Base-by-base conservation (phyloP, 2,329 filamentous ascomycete genomes). In the Aspergillus sp. region DNA sequence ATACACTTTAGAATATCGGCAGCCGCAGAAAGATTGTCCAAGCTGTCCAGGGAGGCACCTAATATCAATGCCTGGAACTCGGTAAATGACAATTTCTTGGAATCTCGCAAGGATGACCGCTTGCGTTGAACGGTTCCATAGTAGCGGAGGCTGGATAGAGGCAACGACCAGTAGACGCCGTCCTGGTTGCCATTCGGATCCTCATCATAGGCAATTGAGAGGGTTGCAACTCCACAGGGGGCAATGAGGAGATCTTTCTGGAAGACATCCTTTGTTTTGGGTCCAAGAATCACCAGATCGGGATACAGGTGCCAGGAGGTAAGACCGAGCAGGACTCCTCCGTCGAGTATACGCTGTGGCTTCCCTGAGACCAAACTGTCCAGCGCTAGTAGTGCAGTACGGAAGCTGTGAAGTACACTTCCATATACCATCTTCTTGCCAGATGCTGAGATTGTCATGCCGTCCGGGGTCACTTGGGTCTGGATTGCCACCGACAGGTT, bases 271-370 rank as follows among this genome's bases (percentile, higher is more conserved):
- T 54, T 27, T 6, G 39, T 40, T 5, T 22, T 51, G 5, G 51
- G 46, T 13, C 54, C 45, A 7, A 60, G 40, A 20, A 60, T 34
- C 15, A 50, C 40, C 15, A 54, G n/a, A 5, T 55, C 57, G 0
- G 58, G 58, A 30, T 57, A 60, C 1, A 60, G n/a, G 39, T 60
- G 58, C 54, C 58, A 60, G 24, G 58, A 54, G 7, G 46, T 53
- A 5, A 56, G 44, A 9, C 50, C 50, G 12, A 60, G 49, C 4
- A 60, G 48, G 7, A 57, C 40, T 3, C 39, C 54, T 3, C 54
- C 58, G 17, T 54, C 51, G 2, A 49, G 47, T 5, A 57, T 51
- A 9, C 45, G 51, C 24, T 60, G 58, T 1, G 58, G 50, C 33
- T 42, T 47, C 2, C 54, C 58, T 3, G 37, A 37, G 17, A 60